Conservation (phyloP, 495 filamentous ascomycete genomes). For the Podospora pseudocomata region DNA sequence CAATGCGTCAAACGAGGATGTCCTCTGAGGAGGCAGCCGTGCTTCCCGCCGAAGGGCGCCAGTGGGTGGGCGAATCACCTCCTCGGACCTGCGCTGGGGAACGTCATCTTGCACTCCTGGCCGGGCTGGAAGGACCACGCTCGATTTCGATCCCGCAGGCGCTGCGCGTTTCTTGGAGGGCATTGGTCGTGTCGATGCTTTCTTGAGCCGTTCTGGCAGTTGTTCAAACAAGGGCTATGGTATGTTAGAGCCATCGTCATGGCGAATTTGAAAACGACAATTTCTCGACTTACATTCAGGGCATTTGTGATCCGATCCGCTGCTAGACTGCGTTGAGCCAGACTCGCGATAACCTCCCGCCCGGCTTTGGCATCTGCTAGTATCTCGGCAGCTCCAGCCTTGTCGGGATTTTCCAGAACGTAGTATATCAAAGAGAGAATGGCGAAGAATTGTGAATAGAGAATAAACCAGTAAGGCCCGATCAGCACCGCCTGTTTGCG, state of each 20-base stretch:
- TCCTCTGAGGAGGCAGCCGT: slow-evolving; percentile 29
- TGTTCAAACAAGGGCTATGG: slow-evolving; percentile 71
- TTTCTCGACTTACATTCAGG: slow-evolving; percentile 55
- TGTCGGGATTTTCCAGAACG: slow-evolving; percentile 84
- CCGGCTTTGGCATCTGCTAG: slow-evolving; percentile 81
- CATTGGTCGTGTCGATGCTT: slow-evolving; percentile 30
- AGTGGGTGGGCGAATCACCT: slow-evolving; percentile 45
- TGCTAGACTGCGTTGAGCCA: slow-evolving; percentile 81
- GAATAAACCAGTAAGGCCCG: slow-evolving; percentile 93
- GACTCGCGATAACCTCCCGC: slow-evolving; percentile 68
- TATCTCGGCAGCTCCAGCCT: slow-evolving; percentile 68
- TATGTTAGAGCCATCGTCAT: slow-evolving; percentile 8
- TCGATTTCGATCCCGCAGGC: slow-evolving; percentile 46
- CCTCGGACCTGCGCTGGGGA: slow-evolving; percentile 43
- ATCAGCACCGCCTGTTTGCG: slow-evolving; percentile 75
- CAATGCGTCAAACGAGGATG: slow-evolving; percentile 33
- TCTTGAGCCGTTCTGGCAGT: slow-evolving; percentile 65
- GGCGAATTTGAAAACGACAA: background rate
- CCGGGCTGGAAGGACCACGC: slow-evolving; percentile 24
- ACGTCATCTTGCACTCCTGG: slow-evolving; percentile 28
- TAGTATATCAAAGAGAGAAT: slow-evolving; percentile 88
- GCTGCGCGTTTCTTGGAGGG: slow-evolving; percentile 58
- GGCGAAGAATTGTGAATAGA: slow-evolving; percentile 94
- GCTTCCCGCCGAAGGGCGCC: slow-evolving; percentile 21
- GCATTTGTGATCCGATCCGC: slow-evolving; percentile 78